Conservation (phyloP, 2,329 filamentous ascomycete species). For the Colletotrichum horii region DNA sequence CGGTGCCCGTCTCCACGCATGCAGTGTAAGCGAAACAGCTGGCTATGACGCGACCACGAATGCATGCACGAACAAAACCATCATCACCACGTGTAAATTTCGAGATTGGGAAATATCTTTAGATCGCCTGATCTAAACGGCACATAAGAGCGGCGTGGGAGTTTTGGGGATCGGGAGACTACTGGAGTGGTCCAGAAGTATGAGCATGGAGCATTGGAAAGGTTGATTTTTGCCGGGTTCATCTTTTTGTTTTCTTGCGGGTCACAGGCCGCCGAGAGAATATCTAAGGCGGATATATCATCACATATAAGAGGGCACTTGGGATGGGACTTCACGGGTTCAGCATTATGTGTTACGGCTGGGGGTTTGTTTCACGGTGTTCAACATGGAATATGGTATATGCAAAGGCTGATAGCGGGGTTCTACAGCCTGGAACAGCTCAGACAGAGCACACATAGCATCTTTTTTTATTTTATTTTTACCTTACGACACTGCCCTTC, state of each 20-base stretch:
- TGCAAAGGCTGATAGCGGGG: slow-evolving; percentile 14
- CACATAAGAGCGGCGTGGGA: background rate
- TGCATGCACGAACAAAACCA: background rate
- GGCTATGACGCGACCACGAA: slow-evolving; percentile 9
- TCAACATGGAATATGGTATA: background rate
- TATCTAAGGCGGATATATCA: background rate
- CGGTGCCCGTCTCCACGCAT: slow-evolving; percentile 20
- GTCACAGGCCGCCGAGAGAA: background rate
- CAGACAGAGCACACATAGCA: slow-evolving; percentile 1
- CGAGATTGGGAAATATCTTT: background rate
- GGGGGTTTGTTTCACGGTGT: background rate
- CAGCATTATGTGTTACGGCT: background rate
- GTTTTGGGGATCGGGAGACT: background rate
- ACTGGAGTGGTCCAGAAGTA: background rate
- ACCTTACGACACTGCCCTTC: background rate
- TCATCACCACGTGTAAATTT: background rate
- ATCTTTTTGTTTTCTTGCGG: background rate
- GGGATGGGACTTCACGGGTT: background rate
- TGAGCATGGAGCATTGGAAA: background rate
- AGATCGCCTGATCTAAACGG: background rate
- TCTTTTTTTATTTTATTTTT: background rate
- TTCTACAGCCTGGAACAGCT: slow-evolving; percentile 18
- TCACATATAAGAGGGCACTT: background rate
- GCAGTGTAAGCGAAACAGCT: slow-evolving; percentile 13
- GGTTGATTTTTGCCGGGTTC: background rate